phyloP scores from a whole-genome alignment of 2,329 filamentous ascomycete genomes.

The Chrysoporthe cubensis region DNA sequence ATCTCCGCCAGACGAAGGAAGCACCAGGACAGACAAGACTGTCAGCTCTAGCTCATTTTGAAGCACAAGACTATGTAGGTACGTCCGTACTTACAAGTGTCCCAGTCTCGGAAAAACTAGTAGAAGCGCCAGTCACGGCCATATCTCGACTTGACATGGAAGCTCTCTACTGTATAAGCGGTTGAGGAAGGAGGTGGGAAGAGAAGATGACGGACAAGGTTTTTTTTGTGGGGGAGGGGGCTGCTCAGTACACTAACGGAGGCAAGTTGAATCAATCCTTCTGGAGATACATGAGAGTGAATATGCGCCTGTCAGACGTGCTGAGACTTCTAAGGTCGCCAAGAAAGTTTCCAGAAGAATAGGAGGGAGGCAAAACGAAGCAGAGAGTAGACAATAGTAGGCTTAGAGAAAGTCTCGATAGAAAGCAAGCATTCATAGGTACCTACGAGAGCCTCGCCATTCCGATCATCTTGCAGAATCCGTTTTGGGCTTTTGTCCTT shows the following conservation, averaged over 20 bases:
- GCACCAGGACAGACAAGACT: too few species aligned
- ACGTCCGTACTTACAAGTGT: too few species aligned
- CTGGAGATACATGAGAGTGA: neutral
- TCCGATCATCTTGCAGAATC: neutral
- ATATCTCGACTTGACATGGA: too few species aligned
- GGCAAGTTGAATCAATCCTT: neutral
- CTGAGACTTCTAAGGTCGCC: neutral
- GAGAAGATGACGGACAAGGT: neutral
- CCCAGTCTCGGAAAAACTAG: too few species aligned
- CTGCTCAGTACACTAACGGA: neutral
- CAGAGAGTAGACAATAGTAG: neutral
- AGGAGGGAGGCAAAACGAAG: neutral
- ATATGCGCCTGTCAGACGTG: neutral
- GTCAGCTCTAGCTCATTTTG: too few species aligned
- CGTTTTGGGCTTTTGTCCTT: neutral
- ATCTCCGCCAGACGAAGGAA: too few species aligned
- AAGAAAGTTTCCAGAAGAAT: neutral
- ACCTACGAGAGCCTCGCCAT: neutral
- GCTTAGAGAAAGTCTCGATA: neutral
- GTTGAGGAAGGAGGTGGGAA: constrained; percentile 45
- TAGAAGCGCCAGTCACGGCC: too few species aligned
- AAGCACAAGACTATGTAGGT: too few species aligned
- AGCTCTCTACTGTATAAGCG: too few species aligned
- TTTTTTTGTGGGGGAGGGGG: too few species aligned
- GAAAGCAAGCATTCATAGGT: neutral